Evolutionary conservation across 352 stramenopile genomes (phyloP), one percentile per base, ranked within the genome.

Genomic region (Globisporangium paroecandrum): DNA sequence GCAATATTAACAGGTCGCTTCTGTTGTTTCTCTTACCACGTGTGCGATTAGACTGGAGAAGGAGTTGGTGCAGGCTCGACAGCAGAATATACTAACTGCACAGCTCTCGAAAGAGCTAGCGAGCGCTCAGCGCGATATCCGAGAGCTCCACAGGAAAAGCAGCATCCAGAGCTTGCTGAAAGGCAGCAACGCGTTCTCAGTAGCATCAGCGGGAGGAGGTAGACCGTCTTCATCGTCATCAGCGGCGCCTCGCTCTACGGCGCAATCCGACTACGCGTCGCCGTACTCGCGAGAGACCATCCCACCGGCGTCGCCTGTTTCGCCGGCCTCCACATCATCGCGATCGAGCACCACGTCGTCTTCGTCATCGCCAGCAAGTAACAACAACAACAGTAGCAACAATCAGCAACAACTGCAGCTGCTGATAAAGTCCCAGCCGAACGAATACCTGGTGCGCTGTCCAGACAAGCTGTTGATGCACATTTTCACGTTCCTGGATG

Each of bases 141-240:
- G 83, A 41, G 87, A 93, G 25, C 61, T 94, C 34, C 76, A 85
- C 63, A 76, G 83, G 27, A 78, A 80, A 20, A 87, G 83, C 65
- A 85, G 87, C 55, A 90, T 94, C 46, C 84, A 91, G 62, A 77
- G 74, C 25, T 69, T 93, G 32, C 73, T 94, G 34, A 86, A 73
- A 29, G 77, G 75, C 38, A 79, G 74, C 18, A 81, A 58, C 59
- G 69, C 56, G 10, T 24, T 49, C 8, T 32, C 32, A 49, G 32
- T 27, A 18, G n/a, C 49, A 27, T 18, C 56, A 62, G 15, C 32
- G 10, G 32, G 29, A 49, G 56, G 56, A 20, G 25, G 10, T 3
- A 46, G 32, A 49, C 4, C 20, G 1, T 9, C 55, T 6, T 22
- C 10, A 22, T 9, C 55, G 25, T 34, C 8, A 46, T 6, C 56